Base-by-base conservation (phyloP, 192 early-diverging fungal species). In the Gonapodya prolifera region DNA sequence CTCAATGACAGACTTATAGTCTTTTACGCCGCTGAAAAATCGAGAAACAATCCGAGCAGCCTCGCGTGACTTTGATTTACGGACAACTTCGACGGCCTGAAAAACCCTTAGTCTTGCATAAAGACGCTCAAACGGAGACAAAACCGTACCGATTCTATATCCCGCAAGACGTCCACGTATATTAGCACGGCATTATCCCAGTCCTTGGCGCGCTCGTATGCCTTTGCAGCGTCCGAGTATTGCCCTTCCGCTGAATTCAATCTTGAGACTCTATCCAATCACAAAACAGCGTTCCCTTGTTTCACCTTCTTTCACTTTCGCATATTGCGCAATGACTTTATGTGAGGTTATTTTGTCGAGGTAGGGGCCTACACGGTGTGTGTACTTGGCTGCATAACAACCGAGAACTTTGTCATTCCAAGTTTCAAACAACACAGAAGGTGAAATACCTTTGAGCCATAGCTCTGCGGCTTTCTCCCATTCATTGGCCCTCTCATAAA, bases 391-490 rank as follows among this genome's bases (percentile, higher is more conserved):
- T 86, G 30, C 30, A 13, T 35, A 34, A 34, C 69, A 79, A 34
- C 70, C 1, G 23, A 1, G 2, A 29, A 75, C 35, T 70, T 77
- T 2, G 34, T 33, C 34, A 13, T 0, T 28, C 45, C 45, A 34
- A 33, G 0, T 16, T 30, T 23, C 77, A 73, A 76, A 1, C 1
- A 75, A 17, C 0, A 30, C 28, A 61, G 33, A 61, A 61, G 8
- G 8, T 29, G 70, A 23, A 74, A 1, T 75, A 86, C 84, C 85
- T 83, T 87, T 85, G 34, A 88, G 81, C 73, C 81, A 88, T 1
- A 81, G 76, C 30, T 86, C 83, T 0, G 87, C 87, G 2, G 87
- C 87, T 69, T 82, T 82, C 75, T 88, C 87, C 80, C 83, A 88
- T 2, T 76, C 34, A 8, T 77, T 77, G 0, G 84, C 83, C 23